Base-by-base conservation (phyloP, 2,329 filamentous ascomycete genomes). In the Fusarium goolgardi region DNA sequence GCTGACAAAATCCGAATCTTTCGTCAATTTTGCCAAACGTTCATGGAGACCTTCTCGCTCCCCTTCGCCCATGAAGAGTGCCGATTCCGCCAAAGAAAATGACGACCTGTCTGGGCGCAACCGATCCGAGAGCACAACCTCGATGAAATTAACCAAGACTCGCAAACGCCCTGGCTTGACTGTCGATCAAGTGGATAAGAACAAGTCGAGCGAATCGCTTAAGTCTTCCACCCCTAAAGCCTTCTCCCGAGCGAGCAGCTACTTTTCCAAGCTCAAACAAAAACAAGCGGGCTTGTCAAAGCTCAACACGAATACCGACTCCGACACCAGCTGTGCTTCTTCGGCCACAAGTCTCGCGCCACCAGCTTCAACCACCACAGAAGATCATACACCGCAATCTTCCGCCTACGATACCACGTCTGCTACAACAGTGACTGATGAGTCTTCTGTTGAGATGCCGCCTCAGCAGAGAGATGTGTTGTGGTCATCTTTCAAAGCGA, bases 1-100 rank as follows among this genome's bases (percentile, higher is more conserved):
- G 35, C 77, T 78, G 50, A 77, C 77, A 4, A 76, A 81, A 32
- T 79, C 82, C 8, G 81, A 81, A 53, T 84, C 82, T 40, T 82
- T 87, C 67, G 80, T 82, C 49, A 82, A 79, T 63, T 83, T 86
- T 71, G 81, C 85, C 11, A 82, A 80, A 65, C 81, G 82, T 53
- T 83, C 84, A 40, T 88, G 85, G 85, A 82, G 83, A 21, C 75
- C 79, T 37, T 85, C 85, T 34, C 79, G 82, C 18, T 84, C 84
- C 2, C 81, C 84, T 0, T 84, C 84, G 4, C 82, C 85, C 41
- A 71, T 80, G 65, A 70, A 67, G 65, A 61, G 78, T 73, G 70
- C 71, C 37, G 62, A 69, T 16, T 55, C 67, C 46, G 51, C 71
- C 31, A 64, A 73, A 32, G 72, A 69, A 64, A 71, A 70, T 6